Percentiles rank a stretch among this genome's conserved stretches.
phyloP scores from a whole-genome alignment of 352 stramenopile genomes.

The Globisporangium alternatum region DNA sequence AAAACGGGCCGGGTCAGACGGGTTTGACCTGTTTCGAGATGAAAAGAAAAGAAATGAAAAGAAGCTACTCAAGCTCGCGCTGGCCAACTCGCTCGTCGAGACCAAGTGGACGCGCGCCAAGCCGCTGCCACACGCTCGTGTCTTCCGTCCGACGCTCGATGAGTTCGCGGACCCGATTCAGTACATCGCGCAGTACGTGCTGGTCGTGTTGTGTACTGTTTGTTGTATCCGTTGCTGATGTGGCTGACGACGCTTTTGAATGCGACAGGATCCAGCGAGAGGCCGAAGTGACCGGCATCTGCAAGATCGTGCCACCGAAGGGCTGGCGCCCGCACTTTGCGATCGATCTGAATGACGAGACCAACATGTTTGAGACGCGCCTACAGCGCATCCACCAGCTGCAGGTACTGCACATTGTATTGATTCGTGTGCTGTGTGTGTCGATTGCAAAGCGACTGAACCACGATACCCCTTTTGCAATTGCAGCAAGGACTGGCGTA shows the following conservation, averaged over 20 bases:
- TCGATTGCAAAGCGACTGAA: neutral
- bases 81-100: conserved; percentile 50
- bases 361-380: conserved; percentile 88
- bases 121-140: conserved; percentile 33
- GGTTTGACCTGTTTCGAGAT: conserved; percentile 21
- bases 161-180: conserved; percentile 86
- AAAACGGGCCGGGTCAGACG: conserved; percentile 27
- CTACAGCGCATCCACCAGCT: conserved; percentile 91
- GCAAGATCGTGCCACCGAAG: conserved; percentile 96
- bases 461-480: neutral
- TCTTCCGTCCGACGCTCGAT: conserved; percentile 83
- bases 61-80: conserved; percentile 68
- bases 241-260: neutral
- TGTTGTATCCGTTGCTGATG: neutral
- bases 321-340: conserved; percentile 88
- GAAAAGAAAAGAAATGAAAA: too few species aligned
- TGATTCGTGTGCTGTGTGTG: neutral
- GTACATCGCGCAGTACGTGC: conserved; percentile 79
- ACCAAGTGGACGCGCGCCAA: conserved; percentile 35
- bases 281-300: conserved; percentile 88
- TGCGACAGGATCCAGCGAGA: conserved; percentile 52
- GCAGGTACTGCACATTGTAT: conserved; percentile 21
- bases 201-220: conserved; percentile 1
- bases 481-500: conserved; percentile 65
- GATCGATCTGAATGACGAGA: conserved; percentile 59